Evolutionary conservation across 176 grass and related monocot species (phyloP), one percentile per base, ranked within the genome.

Genomic region (Thalia dealbata): DNA sequence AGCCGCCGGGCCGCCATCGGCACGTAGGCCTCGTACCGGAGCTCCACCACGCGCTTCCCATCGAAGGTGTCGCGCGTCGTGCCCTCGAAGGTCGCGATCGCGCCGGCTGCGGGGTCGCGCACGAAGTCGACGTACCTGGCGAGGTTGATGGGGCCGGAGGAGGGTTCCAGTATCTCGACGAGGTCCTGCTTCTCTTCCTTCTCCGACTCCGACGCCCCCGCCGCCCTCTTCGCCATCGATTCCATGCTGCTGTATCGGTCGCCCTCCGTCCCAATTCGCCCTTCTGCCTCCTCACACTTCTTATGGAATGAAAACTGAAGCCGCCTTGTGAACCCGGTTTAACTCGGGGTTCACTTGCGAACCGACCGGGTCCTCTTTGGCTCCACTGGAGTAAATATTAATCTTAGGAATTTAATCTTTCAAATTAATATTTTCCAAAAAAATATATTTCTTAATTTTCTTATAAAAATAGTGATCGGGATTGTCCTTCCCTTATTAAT

Each of bases 21-120:
- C 18, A 69, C 80, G 75, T 96, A 96, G 25, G 92, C 92, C 82
- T 96, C 92, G 82, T 96, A 92, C 0, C 86, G 84, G 71, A 96
- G 86, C 84, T 96, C 92, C 61, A 96, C 79, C 18, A 92, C 92
- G 28, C 86, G 89, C 74, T 82, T 72, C 62, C 89, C 92, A 8
- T 71, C 84, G 84, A 96, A 96, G 86, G 79, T 73, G 89, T 89
- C 86, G 38, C 89, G 86, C 5, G 92, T 92, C 19, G 89, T 92
- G 25, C 92, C 92, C 75, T 96, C 89, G 80, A 96, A 96, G 41
- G 92, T 96, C 9, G 92, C 89, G 82, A 96, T 89, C 73, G 92
- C 92, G 30, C 92, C 92, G 16, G 92, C 89, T 0, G 84, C 83
- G 14, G 85, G 80, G 82, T 96, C 84, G 50, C 89, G 92, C 10